These are phyloP conservation scores for Cutaneotrichosporon sp. DNA, from an alignment of 1,284 basidiomycete species.

Conservation along the genomic window DNA sequence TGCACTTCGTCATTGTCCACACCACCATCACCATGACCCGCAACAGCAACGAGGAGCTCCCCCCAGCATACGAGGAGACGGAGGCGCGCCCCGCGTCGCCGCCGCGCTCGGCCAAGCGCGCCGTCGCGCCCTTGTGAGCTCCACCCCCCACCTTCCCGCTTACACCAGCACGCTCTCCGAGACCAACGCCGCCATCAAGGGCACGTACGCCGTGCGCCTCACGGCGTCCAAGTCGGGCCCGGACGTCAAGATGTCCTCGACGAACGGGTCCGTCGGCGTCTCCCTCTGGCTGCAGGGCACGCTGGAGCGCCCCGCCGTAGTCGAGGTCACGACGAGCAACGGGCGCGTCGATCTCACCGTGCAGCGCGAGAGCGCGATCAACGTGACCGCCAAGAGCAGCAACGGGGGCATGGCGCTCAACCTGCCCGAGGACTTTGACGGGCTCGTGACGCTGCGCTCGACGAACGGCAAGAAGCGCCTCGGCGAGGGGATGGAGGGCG, in stretches of 20 bases:
- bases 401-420: background rate
- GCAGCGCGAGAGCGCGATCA: background rate
- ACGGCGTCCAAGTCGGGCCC: background rate
- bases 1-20: no score
- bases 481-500: background rate
- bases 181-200: conserved; percentile 6
- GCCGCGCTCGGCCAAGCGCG: background rate
- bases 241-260: conserved; percentile 5
- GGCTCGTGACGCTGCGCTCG: conserved; percentile 1
- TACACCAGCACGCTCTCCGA: background rate
- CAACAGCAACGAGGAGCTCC: background rate
- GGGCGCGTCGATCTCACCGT: conserved; percentile 1
- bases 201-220: background rate
- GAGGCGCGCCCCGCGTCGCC: background rate
- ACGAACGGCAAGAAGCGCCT: conserved; percentile 6
- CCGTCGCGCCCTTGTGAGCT: conserved; percentile 5
- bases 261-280: conserved; percentile 8
- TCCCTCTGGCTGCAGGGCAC: background rate
- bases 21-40: background rate
- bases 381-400: background rate
- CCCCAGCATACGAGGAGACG: background rate
- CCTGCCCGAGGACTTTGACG: conserved; percentile 16
- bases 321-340: conserved; percentile 1
- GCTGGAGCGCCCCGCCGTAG: conserved; percentile 3
- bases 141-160: background rate